Conservation (phyloP, 345 rosid genomes). For the Eucalyptus brandiana region DNA sequence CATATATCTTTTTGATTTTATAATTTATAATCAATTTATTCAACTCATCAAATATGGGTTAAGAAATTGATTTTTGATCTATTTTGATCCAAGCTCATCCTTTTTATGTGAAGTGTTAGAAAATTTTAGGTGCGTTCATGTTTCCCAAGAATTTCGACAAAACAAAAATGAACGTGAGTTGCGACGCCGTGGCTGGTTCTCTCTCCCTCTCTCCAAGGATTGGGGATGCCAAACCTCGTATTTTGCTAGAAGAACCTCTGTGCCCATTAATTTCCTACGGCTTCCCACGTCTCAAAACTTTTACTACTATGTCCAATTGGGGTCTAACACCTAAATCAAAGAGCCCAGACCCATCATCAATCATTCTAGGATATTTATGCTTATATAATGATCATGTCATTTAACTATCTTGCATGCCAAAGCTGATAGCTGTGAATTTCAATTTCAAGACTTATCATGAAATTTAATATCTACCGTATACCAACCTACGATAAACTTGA, state of each 20-base stretch:
- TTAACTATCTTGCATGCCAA: background rate
- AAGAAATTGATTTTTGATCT: too few relatives aligned
- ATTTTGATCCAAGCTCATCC: too few relatives aligned
- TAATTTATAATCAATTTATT: too few relatives aligned
- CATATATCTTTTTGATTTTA: too few relatives aligned
- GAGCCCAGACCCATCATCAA: background rate
- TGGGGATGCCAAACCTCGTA: too few relatives aligned
- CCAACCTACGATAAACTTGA: rapidly evolving
- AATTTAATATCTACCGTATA: too few relatives aligned
- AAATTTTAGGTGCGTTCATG: background rate
- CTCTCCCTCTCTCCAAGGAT: too few relatives aligned
- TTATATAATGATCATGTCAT: background rate
- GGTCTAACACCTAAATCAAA: background rate
- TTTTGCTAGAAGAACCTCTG: background rate
- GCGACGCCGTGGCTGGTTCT: rapidly evolving
- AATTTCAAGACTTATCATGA: too few relatives aligned
- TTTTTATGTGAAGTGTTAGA: background rate
- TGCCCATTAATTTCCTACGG: rapidly evolving
- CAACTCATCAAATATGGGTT: too few relatives aligned
- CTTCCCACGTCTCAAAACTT: background rate
- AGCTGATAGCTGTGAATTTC: too few relatives aligned
- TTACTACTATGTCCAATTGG: rapidly evolving
- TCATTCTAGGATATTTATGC: background rate
- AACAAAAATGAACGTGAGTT: background rate
- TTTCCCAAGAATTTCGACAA: background rate